phyloP scores from a whole-genome alignment of 257 asterid genomes.

The Plantago ovata region DNA sequence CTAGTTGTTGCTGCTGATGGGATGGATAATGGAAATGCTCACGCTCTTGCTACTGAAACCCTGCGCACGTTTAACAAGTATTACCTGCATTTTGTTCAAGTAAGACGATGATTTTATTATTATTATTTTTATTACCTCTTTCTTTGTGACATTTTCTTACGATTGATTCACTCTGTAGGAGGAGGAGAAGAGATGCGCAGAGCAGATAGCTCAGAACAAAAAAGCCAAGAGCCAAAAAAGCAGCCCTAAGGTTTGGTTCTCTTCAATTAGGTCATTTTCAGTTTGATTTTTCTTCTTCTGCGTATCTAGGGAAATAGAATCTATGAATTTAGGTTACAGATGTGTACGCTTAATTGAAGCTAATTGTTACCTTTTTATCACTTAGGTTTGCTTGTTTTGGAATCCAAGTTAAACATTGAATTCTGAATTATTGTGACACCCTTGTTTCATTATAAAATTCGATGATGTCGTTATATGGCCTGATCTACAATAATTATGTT shows the following conservation, averaged over 20 bases:
- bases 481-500: no score
- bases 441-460: no score
- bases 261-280: background rate
- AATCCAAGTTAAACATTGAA: no score
- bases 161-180: constrained; percentile 32
- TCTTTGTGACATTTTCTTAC: background rate
- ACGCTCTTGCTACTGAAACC: constrained; percentile 49
- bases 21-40: constrained; percentile 17
- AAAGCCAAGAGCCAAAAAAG: constrained; percentile 19
- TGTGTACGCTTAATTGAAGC: no score
- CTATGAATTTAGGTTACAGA: no score
- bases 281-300: background rate
- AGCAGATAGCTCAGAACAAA: no score
- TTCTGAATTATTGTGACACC: no score
- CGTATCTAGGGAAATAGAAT: no score
- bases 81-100: constrained; percentile 73
- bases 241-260: constrained; percentile 39
- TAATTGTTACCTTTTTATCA: no score
- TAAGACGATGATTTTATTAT: background rate
- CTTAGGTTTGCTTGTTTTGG: no score
- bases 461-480: no score
- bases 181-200: constrained; percentile 49
- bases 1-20: constrained; percentile 11
- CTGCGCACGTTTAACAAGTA: constrained; percentile 52
- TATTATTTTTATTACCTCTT: background rate